A percentile compares a stretch with the other conserved stretches of the same genome.
phyloP scores from a whole-genome alignment of 108 stramenopile species.

The Poteriospumella lacustris region DNA sequence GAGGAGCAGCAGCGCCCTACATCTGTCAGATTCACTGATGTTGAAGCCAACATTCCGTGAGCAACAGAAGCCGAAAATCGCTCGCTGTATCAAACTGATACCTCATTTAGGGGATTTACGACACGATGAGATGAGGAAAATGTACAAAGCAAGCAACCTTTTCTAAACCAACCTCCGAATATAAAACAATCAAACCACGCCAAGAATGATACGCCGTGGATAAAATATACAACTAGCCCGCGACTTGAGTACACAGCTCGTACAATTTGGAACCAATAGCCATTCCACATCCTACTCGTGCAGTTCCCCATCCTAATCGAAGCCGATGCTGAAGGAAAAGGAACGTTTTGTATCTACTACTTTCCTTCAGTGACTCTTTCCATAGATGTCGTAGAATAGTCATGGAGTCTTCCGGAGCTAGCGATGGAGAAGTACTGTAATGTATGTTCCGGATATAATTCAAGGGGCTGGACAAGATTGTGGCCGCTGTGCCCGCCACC shows the following conservation, averaged over 20 bases:
- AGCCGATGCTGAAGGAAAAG: conserved; percentile 3
- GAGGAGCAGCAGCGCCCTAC: too few relatives aligned
- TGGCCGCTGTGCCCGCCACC: conserved; percentile 5
- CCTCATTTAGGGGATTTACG: too few relatives aligned
- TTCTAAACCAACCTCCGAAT: too few relatives aligned
- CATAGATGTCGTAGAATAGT: not conserved
- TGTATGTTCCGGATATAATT: conserved; percentile 25
- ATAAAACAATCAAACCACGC: too few relatives aligned
- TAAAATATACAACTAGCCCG: too few relatives aligned
- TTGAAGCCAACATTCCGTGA: too few relatives aligned
- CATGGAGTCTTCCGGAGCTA: not conserved
- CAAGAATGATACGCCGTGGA: too few relatives aligned
- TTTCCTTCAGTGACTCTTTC: not conserved
- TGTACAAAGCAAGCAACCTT: too few relatives aligned
- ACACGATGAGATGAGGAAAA: too few relatives aligned
- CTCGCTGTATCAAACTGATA: too few relatives aligned
- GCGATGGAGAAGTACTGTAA: conserved; percentile 1
- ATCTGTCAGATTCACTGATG: too few relatives aligned
- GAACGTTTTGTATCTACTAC: not conserved
- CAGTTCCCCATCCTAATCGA: conserved; percentile 27
- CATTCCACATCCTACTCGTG: conserved; percentile 30
- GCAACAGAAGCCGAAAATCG: too few relatives aligned
- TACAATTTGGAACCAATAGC: conserved; percentile 13
- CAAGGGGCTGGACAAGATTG: conserved; percentile 22
- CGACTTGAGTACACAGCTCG: not conserved